Conservation (phyloP, 2,329 filamentous ascomycete genomes). For the Alternaria triticimaculans region DNA sequence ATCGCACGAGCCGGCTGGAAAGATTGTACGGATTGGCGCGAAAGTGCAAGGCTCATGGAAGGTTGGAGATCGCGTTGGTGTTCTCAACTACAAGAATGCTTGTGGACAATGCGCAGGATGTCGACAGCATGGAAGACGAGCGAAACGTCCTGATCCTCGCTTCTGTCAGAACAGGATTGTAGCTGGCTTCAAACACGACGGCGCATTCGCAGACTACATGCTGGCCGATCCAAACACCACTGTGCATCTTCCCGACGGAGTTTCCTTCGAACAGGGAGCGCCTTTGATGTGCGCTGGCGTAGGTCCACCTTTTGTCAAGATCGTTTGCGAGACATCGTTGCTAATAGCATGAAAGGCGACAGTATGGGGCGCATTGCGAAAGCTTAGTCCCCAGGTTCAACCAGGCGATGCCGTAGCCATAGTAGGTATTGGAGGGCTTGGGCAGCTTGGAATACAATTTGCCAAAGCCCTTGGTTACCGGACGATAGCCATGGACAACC, state of each 20-base stretch:
- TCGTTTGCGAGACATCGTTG: not conserved
- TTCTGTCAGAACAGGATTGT: slow-evolving; percentile 38
- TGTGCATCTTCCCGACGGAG: slow-evolving; percentile 27
- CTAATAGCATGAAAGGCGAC: slow-evolving; percentile 25
- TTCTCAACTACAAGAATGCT: slow-evolving; percentile 36
- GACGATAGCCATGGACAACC: slow-evolving; percentile 34
- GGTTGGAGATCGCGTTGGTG: slow-evolving; percentile 40
- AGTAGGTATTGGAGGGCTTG: slow-evolving; percentile 81
- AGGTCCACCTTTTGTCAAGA: slow-evolving; percentile 2
- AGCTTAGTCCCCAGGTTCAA: slow-evolving; percentile 41
- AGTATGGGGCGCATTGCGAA: slow-evolving; percentile 33
- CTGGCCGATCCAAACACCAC: slow-evolving; percentile 40
- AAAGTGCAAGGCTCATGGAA: slow-evolving; percentile 35
- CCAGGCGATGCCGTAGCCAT: slow-evolving; percentile 79
- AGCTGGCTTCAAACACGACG: slow-evolving; percentile 41
- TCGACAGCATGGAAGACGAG: slow-evolving; percentile 17
- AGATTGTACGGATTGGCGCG: slow-evolving; percentile 33
- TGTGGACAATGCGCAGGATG: slow-evolving; percentile 31
- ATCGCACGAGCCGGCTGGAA: slow-evolving; percentile 45
- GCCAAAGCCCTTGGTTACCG: slow-evolving; percentile 34
- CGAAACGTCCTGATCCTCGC: slow-evolving; percentile 26
- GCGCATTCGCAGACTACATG: slow-evolving; percentile 44
- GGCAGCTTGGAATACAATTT: slow-evolving; percentile 81
- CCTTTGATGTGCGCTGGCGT: slow-evolving; percentile 47
- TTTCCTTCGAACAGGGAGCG: slow-evolving; percentile 38